Evolutionary conservation across 306 rosid genomes (phyloP).

Genomic region (Lathyrus sativus): DNA sequence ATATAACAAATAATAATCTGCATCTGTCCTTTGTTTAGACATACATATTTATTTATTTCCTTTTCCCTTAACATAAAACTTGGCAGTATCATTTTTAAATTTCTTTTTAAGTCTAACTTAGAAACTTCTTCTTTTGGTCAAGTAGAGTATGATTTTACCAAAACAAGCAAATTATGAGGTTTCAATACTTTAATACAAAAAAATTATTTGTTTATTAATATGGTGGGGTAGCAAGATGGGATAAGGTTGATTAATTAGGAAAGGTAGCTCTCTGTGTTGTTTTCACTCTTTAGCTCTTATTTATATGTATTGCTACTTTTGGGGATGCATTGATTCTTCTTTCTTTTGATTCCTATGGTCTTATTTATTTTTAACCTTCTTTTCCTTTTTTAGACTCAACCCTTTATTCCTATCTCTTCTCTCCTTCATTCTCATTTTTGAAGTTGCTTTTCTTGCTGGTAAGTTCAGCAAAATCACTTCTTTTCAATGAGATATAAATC

Average conservation of each 20-base stretch:
- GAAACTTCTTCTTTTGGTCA: slow-evolving; percentile 17
- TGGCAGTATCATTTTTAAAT: slow-evolving; percentile 33
- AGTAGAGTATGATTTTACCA: slow-evolving; percentile 41
- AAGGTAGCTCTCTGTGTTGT: slow-evolving; percentile 23
- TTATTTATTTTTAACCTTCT: neutral
- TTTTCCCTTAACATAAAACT: slow-evolving; percentile 10
- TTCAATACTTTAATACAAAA: slow-evolving; percentile 30
- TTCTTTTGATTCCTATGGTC: slow-evolving; percentile 17
- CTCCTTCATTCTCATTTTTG: slow-evolving; percentile 9
- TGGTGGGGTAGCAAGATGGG: slow-evolving; percentile 27
- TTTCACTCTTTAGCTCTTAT: neutral
- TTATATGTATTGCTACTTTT: slow-evolving; percentile 13
- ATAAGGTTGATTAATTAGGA: slow-evolving; percentile 42
- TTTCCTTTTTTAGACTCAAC: slow-evolving; percentile 33
- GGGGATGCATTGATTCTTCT: slow-evolving; percentile 1
- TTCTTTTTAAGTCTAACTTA: neutral
- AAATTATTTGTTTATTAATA: slow-evolving; percentile 32
- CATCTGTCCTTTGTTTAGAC: neutral
- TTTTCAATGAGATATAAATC: neutral
- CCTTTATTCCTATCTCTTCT: slow-evolving; percentile 17
- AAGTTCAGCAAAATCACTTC: neutral
- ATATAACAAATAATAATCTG: too few species aligned
- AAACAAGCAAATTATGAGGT: slow-evolving; percentile 56
- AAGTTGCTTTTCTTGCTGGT: slow-evolving; percentile 40
- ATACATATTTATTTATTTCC: neutral